Base-by-base conservation (phyloP, 768 basidiomycete genomes). In the Solioccasus polychromus region DNA sequence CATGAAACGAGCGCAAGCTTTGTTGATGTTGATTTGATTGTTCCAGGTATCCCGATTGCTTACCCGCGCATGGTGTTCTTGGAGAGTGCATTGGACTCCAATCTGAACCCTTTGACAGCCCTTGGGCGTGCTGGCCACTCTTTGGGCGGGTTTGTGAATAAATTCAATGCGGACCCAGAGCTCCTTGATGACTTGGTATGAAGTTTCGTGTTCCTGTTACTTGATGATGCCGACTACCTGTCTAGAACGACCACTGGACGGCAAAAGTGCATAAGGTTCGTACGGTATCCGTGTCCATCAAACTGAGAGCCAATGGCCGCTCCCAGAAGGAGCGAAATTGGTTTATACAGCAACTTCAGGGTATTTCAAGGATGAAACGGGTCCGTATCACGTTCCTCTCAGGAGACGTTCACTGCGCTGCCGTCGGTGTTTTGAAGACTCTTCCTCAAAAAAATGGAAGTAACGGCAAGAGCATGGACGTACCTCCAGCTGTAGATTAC, bases 51-150 rank as follows among this genome's bases (percentile, higher is more conserved):
- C 42, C 88, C 87, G 0, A 85, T 92, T 50, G 91, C 91, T 5
- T 98, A 98, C 62, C 95, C 95, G 24, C 85, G 94, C 40, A 83
- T 93, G 82, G 88, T 89, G 2, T 93, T 95, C 63, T 68, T 96
- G 51, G 95, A 89, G 64, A 71, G 68, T 19, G 78, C 85, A 8
- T 68, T 97, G 22, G 86, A 87, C 35, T 83, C 80, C 24, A 92
- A 86, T 66, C 73, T 85, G 39, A 97, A 97, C 62, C 93, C 94
- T 2, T 67, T 97, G 35, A 78, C 85, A 29, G 76, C 82, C 4
- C 71, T 97, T 8, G 88, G 85, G 8, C 77, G 80, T 60, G 69
- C 71, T 34, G 87, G 88, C 8, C 71, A 78, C 40, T 86, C 86
- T 17, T 62, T 92, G 34, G 77, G 78, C 24, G 85, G 89, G 11